Conservation (phyloP, 2,329 filamentous ascomycete species). For the Trichoderma atroviride region DNA sequence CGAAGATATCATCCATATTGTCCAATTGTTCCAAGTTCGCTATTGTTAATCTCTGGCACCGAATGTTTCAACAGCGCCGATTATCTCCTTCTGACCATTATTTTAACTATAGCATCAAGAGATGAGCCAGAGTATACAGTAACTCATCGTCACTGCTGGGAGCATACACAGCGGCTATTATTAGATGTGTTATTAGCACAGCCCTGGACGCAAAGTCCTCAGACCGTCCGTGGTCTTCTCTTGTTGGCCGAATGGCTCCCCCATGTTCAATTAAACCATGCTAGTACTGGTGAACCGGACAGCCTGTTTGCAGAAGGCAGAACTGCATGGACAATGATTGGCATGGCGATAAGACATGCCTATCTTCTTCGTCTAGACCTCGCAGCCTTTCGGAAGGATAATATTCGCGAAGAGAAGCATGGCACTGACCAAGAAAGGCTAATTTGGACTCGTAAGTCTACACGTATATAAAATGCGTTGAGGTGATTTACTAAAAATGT, state of each 20-base stretch:
- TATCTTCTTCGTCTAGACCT: slow-evolving; percentile 10
- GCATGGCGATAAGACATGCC: slow-evolving; percentile 7
- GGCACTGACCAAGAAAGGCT: not conserved
- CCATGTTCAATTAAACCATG: not conserved
- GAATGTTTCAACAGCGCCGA: not conserved
- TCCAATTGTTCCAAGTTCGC: slow-evolving; percentile 6
- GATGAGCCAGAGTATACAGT: not conserved
- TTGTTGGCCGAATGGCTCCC: slow-evolving; percentile 15
- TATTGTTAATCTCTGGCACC: not conserved
- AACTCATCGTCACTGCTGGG: slow-evolving; percentile 3
- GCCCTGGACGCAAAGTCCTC: not conserved
- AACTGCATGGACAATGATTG: slow-evolving; percentile 12
- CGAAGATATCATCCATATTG: slow-evolving; percentile 12
- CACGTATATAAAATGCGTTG: not conserved
- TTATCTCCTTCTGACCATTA: slow-evolving; percentile 9
- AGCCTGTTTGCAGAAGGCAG: slow-evolving; percentile 12
- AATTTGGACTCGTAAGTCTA: slow-evolving; percentile 9
- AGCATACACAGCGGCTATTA: not conserved
- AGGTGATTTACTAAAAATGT: not conserved
- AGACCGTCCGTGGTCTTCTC: slow-evolving; percentile 6
- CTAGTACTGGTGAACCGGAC: not conserved
- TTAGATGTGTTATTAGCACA: not conserved
- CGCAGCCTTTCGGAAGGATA: not conserved
- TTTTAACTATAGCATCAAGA: slow-evolving; percentile 7
- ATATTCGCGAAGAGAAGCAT: not conserved